Evolutionary conservation across 2,329 filamentous ascomycete genomes (phyloP), one percentile per base, ranked within the genome.

Genomic region (Phialophora tarda): DNA sequence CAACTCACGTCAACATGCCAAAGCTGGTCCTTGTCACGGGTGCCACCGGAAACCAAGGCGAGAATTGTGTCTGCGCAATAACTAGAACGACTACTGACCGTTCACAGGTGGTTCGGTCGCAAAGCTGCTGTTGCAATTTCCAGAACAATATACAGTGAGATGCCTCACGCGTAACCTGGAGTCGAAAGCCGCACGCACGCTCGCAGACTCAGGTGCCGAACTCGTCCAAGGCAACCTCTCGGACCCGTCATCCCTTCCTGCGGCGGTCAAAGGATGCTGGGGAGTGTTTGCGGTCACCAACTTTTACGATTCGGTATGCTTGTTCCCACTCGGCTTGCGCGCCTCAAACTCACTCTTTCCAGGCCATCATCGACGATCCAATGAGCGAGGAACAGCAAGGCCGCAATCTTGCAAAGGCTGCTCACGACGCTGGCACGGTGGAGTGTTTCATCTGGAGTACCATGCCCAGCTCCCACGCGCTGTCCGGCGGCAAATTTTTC

Each of bases 41-140:
- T 8, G 58, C 58, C 17, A 60, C 58, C 2, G 58, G 58, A 21
- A 60, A 28, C 8, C 58, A 60, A 50, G 58, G 58, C 14, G 21
- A 60, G 58, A 6, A 10, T 28, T 2, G n/a, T 14, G 55, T 38
- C 55, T 44, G 17, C 17, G 41, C 23, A 50, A 21, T 34, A 1
- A 12, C 17, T 0, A 21, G 12, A 32, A 51, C 28, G 24, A 50
- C 30, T 28, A 3, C 14, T 41, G 12, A 41, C 8, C 34, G 14
- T 17, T 17, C 14, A 14, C 30, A 63, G 75, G 74, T 12, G 73
- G 74, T 7, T 71, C 75, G 1, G 74, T 75, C 1, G 74, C 69
- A 7, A 69, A 69, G 17, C 71, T 71, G 4, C 63, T 76, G 2
- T 67, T 76, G 0, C 70, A 72, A 26, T 73, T 72, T 53, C 61